These are phyloP conservation scores for Pythium inflatum DNA, from an alignment of 352 stramenopile genomes.

Conservation along the genomic window DNA sequence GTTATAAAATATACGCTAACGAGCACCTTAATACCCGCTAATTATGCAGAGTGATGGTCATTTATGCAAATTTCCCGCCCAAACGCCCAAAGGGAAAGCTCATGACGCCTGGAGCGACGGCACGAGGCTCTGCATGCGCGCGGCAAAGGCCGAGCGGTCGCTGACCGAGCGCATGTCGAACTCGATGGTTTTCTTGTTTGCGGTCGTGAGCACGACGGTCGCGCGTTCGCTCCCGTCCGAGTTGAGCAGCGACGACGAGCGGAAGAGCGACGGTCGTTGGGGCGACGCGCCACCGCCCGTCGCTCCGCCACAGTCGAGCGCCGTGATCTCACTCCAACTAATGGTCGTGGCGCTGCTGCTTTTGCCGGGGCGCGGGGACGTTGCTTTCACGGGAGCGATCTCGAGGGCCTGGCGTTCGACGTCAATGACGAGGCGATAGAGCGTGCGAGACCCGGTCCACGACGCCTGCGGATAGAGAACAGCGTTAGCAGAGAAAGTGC, in stretches of 20 bases:
- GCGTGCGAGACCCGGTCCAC: constrained; percentile 49
- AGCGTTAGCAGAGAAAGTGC: background rate
- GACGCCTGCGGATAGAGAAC: constrained; percentile 31
- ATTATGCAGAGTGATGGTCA: constrained; percentile 20
- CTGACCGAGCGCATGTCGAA: constrained; percentile 49
- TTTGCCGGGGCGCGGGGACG: constrained; percentile 40
- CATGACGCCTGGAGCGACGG: constrained; percentile 19
- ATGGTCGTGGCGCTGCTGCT: constrained; percentile 16
- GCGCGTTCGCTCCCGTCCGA: constrained; percentile 31
- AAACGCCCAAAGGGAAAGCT: background rate
- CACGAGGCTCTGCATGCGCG: constrained; percentile 24
- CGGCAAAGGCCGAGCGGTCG: constrained; percentile 42
- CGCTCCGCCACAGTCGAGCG: constrained; percentile 36
- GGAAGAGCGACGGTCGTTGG: constrained; percentile 34
- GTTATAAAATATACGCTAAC: constrained; percentile 2
- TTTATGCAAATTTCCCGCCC: background rate
- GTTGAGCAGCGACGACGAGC: constrained; percentile 36
- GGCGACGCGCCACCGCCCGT: background rate
- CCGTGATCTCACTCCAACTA: constrained; percentile 42
- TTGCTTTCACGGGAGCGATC: constrained; percentile 38
- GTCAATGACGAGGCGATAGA: constrained; percentile 46
- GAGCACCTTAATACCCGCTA: background rate
- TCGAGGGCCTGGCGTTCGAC: constrained; percentile 24
- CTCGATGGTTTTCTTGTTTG: constrained; percentile 40
- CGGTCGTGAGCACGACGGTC: constrained; percentile 32